These are phyloP conservation scores for Alloteropsis semialata DNA, from an alignment of 176 grass and related monocot species.

Conservation along the genomic window DNA sequence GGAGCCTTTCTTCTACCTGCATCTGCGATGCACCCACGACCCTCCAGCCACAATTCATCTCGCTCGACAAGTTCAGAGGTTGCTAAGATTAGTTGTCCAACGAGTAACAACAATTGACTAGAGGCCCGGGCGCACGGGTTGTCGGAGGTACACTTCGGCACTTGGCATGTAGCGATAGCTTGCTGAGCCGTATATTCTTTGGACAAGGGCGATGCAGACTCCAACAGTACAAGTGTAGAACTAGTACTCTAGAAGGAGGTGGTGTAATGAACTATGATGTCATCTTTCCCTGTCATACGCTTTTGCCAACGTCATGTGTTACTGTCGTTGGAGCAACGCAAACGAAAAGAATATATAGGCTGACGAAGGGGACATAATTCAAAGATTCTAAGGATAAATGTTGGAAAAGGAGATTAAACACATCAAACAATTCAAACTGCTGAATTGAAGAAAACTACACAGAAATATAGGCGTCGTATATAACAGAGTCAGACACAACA, in stretches of 20 bases:
- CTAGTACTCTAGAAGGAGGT: background rate
- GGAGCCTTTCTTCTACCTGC: no score
- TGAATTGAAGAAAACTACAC: background rate
- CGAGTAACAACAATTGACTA: background rate
- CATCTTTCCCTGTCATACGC: background rate
- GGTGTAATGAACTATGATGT: no score
- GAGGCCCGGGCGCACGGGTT: background rate
- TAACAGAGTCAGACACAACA: constrained; percentile 10
- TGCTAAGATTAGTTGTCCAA: constrained; percentile 26
- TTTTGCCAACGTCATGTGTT: background rate
- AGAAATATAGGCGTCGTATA: background rate
- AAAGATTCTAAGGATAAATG: background rate
- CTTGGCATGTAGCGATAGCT: background rate
- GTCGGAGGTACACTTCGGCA: background rate
- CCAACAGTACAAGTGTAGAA: no score
- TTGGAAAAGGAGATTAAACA: background rate
- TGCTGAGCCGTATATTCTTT: background rate
- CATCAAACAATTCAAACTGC: background rate
- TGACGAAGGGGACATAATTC: background rate
- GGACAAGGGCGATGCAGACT: background rate
- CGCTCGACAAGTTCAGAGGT: background rate
- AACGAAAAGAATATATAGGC: background rate
- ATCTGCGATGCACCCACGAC: background rate
- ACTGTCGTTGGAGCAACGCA: background rate
- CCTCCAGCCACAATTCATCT: background rate